Base-by-base conservation (phyloP, 331 rosid species). In the Malus hybrid region DNA sequence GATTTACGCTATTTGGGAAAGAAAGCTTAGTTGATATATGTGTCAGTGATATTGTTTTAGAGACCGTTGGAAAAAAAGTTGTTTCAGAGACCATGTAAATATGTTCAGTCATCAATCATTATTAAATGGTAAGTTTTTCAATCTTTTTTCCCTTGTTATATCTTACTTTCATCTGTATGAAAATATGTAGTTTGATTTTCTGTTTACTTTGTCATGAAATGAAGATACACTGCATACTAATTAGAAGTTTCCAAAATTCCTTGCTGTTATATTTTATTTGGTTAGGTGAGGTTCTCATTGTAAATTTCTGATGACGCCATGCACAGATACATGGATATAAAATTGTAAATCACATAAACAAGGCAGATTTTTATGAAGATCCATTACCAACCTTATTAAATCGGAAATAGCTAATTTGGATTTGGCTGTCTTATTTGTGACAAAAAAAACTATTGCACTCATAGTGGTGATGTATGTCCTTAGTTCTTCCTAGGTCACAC, bases 1-100 rank as follows among this genome's bases (percentile, higher is more conserved):
- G 80, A 70, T 87, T 92, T 79, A 81, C 84, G 2, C 75, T 94
- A 48, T 92, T 94, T 79, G 99, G 99, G 78, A 94, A 94, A 81
- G 99, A 94, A 84, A 94, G 87, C 83, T 79, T 87, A 48, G 89
- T 84, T 56, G 97, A 87, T 44, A 12, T 94, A 75, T 88, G 89
- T 80, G 81, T 82, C 65, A 79, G 77, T 65, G 93, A 90, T 71
- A 83, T 94, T 73, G 86, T 79, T 81, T 83, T 59, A 9, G 91
- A 83, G 83, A 81, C 84, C 42, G 4, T 39, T 39, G 46, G 13
- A 39, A 39, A 39, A 39, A 39, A 90, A 73, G 81, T 94, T 73
- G 86, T 79, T 79, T 82, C 63, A 9, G 90, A 83, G 83, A 81
- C 84, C 42, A 83, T 69, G 69, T 74, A n/a, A 66, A 44, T 64